Evolutionary conservation across 1,284 basidiomycete genomes (phyloP).

Genomic region (Tilletia caries): DNA sequence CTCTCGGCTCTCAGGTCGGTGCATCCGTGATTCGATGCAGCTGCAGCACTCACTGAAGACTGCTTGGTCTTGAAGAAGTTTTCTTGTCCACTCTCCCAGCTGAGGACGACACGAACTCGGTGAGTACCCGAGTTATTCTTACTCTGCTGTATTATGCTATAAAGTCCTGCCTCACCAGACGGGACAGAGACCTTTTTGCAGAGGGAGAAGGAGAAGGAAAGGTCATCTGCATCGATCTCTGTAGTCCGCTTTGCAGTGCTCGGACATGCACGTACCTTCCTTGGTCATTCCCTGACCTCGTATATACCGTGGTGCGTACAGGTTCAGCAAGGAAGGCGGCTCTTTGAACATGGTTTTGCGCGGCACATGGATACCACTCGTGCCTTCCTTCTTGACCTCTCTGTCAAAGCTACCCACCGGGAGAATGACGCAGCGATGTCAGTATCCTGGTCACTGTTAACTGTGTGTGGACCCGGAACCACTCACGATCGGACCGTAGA

Average conservation of each 20-base stretch:
- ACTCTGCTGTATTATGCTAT: background rate
- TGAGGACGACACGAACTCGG: background rate
- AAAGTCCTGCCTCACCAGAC: slow-evolving; percentile 3
- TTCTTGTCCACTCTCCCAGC: background rate
- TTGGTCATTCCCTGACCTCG: slow-evolving; percentile 2
- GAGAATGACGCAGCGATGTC: too few species aligned
- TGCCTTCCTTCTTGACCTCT: background rate
- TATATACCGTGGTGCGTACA: slow-evolving; percentile 4
- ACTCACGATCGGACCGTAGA: too few species aligned
- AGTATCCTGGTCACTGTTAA: too few species aligned
- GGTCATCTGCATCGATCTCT: too few species aligned
- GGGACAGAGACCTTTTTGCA: background rate
- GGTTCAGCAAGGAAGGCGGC: background rate
- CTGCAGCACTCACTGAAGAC: background rate
- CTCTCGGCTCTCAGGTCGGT: background rate
- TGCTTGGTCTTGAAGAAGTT: background rate
- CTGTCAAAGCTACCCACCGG: background rate
- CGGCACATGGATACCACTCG: background rate
- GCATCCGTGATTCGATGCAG: background rate
- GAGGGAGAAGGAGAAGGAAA: too few species aligned
- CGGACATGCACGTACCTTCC: background rate
- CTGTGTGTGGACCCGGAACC: too few species aligned
- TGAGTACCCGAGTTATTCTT: background rate
- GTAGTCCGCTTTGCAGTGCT: too few species aligned
- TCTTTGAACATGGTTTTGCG: background rate